Evolutionary conservation across 805 yeast species (phyloP).

Genomic region (baker's yeast (Saccharomyces cerevisiae)): DNA sequence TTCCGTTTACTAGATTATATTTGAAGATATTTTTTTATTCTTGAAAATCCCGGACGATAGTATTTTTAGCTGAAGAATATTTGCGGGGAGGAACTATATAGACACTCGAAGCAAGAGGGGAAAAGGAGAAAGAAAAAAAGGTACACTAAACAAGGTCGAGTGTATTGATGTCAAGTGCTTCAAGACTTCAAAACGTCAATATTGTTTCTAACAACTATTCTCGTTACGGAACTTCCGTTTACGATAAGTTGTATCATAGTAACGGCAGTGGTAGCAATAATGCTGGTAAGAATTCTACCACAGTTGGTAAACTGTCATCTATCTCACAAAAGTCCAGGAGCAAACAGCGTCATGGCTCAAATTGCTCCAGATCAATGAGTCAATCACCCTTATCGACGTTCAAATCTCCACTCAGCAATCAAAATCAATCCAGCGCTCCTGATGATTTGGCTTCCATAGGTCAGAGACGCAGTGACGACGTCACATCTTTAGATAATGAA

Average conservation of each 20-base stretch:
- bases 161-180: background rate
- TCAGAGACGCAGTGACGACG: background rate
- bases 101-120: background rate
- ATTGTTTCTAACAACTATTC: constrained; percentile 33
- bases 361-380: constrained; percentile 1
- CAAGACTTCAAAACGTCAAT: constrained; percentile 17
- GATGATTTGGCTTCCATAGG: background rate
- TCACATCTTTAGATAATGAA: constrained; percentile 3
- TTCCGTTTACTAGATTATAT: background rate
- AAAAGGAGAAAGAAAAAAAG: background rate
- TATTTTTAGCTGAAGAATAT: background rate
- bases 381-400: background rate
- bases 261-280: constrained; percentile 3
- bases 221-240: constrained; percentile 34
- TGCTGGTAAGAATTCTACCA: background rate
- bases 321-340: constrained; percentile 12
- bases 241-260: constrained; percentile 16
- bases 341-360: constrained; percentile 5
- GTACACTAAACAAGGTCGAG: constrained; percentile 9
- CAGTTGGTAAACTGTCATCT: constrained; percentile 10
- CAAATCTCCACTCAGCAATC: background rate
- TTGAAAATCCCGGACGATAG: background rate
- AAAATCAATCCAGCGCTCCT: background rate
- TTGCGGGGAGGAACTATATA: background rate
- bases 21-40: background rate